phyloP scores from a whole-genome alignment of 1,284 basidiomycete species.

The Sporisorium sorghi region DNA sequence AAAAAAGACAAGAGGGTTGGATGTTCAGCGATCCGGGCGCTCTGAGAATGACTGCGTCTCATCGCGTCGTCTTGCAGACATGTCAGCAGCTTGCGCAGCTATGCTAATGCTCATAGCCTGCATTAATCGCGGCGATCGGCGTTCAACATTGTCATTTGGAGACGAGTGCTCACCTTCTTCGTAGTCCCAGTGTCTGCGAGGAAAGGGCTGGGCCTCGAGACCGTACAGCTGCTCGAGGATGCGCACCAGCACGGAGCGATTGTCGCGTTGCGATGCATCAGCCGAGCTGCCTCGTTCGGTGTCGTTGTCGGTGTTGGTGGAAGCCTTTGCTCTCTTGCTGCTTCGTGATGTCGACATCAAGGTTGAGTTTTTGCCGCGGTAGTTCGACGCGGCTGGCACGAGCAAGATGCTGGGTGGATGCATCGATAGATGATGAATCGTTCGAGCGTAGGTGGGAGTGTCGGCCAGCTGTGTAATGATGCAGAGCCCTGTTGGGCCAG shows the following conservation, averaged over 20 bases:
- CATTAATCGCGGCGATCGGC: too few relatives aligned
- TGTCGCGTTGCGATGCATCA: not conserved
- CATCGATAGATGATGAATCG: constrained; percentile 83
- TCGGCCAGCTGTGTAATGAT: constrained; percentile 71
- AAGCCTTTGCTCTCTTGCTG: constrained; percentile 14
- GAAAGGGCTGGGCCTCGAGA: constrained; percentile 76
- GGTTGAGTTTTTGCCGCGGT: not conserved
- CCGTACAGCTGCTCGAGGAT: constrained; percentile 79
- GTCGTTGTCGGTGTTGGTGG: not conserved
- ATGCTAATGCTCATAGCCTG: too few relatives aligned
- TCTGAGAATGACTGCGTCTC: not conserved
- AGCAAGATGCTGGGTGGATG: constrained; percentile 80
- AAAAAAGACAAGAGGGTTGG: not conserved
- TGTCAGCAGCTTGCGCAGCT: too few relatives aligned
- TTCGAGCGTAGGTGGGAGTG: constrained; percentile 79
- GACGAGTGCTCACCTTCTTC: constrained; percentile 74
- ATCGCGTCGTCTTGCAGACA: too few relatives aligned
- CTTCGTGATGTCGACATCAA: not conserved
- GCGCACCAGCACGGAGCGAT: constrained; percentile 74
- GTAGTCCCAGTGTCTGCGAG: constrained; percentile 85
- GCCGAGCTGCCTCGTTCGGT: not conserved
- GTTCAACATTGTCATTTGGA: not conserved
- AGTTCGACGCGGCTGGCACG: constrained; percentile 17
- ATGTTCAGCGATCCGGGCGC: not conserved
- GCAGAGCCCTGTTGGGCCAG: constrained; percentile 64